A percentile compares a stretch with the other conserved stretches of the same genome.
These are phyloP conservation scores for Lichtheimia hyalospora DNA, from an alignment of 371 early-diverging fungal genomes.

Conservation along the genomic window DNA sequence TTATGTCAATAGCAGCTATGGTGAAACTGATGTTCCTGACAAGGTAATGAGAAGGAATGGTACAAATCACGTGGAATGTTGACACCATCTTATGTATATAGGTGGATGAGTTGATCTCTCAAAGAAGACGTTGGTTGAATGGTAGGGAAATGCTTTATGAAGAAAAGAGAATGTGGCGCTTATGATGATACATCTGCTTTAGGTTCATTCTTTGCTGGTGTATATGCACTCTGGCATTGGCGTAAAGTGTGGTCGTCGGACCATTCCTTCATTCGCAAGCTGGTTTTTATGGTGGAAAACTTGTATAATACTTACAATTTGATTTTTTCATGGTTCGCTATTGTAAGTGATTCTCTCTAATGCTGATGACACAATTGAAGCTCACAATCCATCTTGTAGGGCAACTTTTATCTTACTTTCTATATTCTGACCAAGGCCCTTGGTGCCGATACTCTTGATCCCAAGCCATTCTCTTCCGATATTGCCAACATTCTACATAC, in stretches of 20 bases:
- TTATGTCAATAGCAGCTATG: constrained; percentile 67
- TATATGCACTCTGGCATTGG: constrained; percentile 84
- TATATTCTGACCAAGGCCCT: constrained; percentile 57
- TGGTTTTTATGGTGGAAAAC: constrained; percentile 68
- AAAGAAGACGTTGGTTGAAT: constrained; percentile 90
- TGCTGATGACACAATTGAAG: constrained; percentile 8
- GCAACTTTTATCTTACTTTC: constrained; percentile 79
- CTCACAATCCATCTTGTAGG: constrained; percentile 55
- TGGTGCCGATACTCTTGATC: constrained; percentile 9
- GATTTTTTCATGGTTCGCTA: constrained; percentile 77
- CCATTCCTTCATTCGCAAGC: constrained; percentile 64
- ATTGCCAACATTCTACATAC: constrained; percentile 43
- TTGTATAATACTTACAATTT: constrained; percentile 72
- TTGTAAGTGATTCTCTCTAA: constrained; percentile 44
- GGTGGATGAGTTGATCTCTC: constrained; percentile 81
- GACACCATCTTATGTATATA: constrained; percentile 16
- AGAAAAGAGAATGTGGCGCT: background rate
- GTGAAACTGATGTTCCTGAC: constrained; percentile 89
- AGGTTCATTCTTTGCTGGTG: constrained; percentile 92
- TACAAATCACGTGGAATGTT: background rate
- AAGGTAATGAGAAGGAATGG: constrained; percentile 5
- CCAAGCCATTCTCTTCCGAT: constrained; percentile 52
- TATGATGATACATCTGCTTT: background rate
- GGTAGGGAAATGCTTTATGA: constrained; percentile 36
- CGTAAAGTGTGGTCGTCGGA: constrained; percentile 72